phyloP scores from a whole-genome alignment of 2,329 filamentous ascomycete species.

The Scedosporium boydii region DNA sequence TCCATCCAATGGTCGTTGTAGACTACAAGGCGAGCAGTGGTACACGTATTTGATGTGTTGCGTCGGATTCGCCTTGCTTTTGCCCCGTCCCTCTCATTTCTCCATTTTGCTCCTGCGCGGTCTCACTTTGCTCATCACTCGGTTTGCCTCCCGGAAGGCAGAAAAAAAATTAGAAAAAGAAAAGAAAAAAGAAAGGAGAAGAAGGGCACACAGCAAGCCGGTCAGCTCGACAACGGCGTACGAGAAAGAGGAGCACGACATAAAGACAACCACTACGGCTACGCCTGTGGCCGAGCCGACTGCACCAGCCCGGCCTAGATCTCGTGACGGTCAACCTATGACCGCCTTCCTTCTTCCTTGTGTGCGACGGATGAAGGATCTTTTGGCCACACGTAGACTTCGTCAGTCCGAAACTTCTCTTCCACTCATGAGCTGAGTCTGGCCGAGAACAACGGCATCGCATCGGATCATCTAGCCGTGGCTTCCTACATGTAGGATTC shows the following conservation, averaged over 20 bases:
- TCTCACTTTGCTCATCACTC: not conserved
- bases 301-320: not conserved
- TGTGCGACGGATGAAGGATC: not conserved
- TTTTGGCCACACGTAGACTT: not conserved
- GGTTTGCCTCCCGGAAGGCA: not conserved
- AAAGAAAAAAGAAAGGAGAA: not conserved
- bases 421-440: not conserved
- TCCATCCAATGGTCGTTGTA: not conserved
- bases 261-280: not conserved
- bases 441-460: not conserved
- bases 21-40: not conserved
- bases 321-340: not conserved
- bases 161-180: conserved; percentile 2
- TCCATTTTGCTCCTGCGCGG: not conserved
- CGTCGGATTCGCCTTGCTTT: not conserved
- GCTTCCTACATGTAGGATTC: not conserved
- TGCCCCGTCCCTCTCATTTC: not conserved
- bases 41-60: not conserved
- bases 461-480: not conserved
- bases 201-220: not conserved
- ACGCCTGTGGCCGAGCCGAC: not conserved
- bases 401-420: not conserved
- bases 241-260: not conserved
- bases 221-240: not conserved
- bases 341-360: not conserved